phyloP scores from a whole-genome alignment of 202 grass and related monocot species.

The Schoenoplectus tabernaemontani region DNA sequence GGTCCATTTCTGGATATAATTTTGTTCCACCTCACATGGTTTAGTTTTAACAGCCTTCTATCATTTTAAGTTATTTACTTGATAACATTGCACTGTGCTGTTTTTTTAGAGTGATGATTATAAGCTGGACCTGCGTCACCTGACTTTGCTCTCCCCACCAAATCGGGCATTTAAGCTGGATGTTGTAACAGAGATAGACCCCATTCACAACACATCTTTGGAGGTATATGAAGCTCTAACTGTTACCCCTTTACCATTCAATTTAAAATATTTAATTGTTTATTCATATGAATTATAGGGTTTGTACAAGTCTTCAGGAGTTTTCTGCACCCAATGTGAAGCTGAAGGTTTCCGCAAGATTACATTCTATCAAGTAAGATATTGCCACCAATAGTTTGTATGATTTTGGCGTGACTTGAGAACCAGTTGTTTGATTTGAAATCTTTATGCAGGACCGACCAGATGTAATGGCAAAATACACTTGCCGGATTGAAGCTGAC shows the following conservation, averaged over 20 bases:
- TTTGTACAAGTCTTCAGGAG: slow-evolving; percentile 79
- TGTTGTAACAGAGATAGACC: slow-evolving; percentile 86
- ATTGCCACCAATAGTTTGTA: not conserved
- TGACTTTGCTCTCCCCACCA: slow-evolving; percentile 57
- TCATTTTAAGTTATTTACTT: slow-evolving; percentile 29
- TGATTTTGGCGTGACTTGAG: slow-evolving; percentile 1
- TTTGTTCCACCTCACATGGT: not conserved
- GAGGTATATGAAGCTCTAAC: slow-evolving; percentile 53
- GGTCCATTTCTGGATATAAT: not conserved
- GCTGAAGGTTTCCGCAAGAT: slow-evolving; percentile 98
- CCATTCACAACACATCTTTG: slow-evolving; percentile 93
- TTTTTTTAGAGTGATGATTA: slow-evolving; percentile 64
- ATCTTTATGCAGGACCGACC: slow-evolving; percentile 66
- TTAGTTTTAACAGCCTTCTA: not conserved
- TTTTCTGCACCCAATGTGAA: slow-evolving; percentile 97
- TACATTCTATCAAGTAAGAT: slow-evolving; percentile 86
- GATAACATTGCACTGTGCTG: slow-evolving; percentile 17
- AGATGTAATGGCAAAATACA: slow-evolving; percentile 93
- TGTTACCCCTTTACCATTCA: not conserved
- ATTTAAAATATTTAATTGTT: not conserved
- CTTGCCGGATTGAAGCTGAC: slow-evolving; percentile 89
- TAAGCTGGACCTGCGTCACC: slow-evolving; percentile 46
- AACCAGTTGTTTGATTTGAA: slow-evolving; percentile 16
- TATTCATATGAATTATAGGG: slow-evolving; percentile 44
- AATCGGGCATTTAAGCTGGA: slow-evolving; percentile 62